Evolutionary conservation across 441 rosid genomes (phyloP).

Genomic region (Kokia cookei): DNA sequence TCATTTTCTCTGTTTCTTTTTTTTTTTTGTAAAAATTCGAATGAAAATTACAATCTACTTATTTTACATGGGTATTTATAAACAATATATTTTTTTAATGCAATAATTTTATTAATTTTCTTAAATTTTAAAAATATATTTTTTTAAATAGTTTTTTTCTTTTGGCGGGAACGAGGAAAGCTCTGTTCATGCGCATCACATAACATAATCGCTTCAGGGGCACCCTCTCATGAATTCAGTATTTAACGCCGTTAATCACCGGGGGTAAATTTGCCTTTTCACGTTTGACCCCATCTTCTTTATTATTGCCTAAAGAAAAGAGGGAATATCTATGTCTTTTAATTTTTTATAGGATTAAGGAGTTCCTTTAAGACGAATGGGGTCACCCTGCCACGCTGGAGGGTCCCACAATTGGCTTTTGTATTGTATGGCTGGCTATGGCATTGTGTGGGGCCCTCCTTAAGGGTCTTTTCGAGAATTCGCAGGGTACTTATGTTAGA

Average conservation of each 20-base stretch:
- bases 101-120: background rate
- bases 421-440: background rate
- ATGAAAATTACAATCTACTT: background rate
- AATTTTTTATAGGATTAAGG: background rate
- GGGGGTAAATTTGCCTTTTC: background rate
- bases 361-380: slow-evolving; percentile 2
- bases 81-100: background rate
- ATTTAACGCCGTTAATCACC: background rate
- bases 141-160: background rate
- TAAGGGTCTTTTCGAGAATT: background rate
- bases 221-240: background rate
- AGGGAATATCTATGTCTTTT: background rate
- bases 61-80: background rate
- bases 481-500: slow-evolving; percentile 5
- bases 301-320: accelerated
- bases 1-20: background rate
- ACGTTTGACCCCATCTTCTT: background rate
- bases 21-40: background rate
- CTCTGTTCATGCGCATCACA: too few species aligned
- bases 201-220: background rate
- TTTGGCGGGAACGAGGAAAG: background rate
- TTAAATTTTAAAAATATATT: too few species aligned
- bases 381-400: slow-evolving; percentile 8
- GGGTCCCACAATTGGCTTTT: background rate
- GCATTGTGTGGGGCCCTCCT: background rate